A percentile compares a stretch with the other conserved stretches of the same genome.
Evolutionary conservation across 2,329 filamentous ascomycete species (phyloP).

Genomic region (Aureobasidium subglaciale): DNA sequence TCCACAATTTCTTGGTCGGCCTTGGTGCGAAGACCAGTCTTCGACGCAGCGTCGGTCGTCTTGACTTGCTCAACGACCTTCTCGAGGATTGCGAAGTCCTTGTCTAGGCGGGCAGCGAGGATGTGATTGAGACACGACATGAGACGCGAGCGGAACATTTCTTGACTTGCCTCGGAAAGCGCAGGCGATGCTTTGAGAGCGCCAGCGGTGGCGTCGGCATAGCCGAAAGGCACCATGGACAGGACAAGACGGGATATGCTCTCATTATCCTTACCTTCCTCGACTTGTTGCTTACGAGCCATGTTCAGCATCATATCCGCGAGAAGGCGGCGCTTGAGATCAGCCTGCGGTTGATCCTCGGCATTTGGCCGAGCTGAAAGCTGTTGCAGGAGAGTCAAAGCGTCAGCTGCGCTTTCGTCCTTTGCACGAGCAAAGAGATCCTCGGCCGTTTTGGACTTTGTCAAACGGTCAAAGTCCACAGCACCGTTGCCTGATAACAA

Average conservation of each 20-base stretch:
- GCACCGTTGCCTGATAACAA: constrained; percentile 64
- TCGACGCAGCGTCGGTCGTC: not conserved
- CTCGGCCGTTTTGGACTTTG: constrained; percentile 78
- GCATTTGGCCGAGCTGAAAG: constrained; percentile 45
- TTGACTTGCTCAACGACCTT: constrained; percentile 5
- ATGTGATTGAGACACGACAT: constrained; percentile 49
- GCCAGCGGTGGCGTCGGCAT: constrained; percentile 19
- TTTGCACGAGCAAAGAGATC: constrained; percentile 59
- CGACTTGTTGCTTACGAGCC: constrained; percentile 33
- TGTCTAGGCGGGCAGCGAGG: constrained; percentile 25
- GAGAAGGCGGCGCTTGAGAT: constrained; percentile 41
- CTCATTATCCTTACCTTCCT: constrained; percentile 21
- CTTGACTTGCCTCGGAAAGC: constrained; percentile 41
- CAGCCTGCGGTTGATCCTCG: constrained; percentile 39
- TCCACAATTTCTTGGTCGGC: constrained; percentile 16
- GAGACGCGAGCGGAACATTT: constrained; percentile 48
- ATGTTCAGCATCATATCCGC: constrained; percentile 48
- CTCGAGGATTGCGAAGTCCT: constrained; percentile 5
- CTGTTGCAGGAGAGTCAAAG: constrained; percentile 8
- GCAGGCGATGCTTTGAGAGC: constrained; percentile 25
- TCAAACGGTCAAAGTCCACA: constrained; percentile 77
- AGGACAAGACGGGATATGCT: constrained; percentile 19
- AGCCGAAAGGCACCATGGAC: constrained; percentile 30
- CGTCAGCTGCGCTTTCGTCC: constrained; percentile 38
- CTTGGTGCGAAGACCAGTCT: constrained; percentile 5